Percentiles rank a stretch among this genome's conserved stretches.
Evolutionary conservation across 2,329 filamentous ascomycete species (phyloP).

Genomic region (Pseudofabraea citricarpa): DNA sequence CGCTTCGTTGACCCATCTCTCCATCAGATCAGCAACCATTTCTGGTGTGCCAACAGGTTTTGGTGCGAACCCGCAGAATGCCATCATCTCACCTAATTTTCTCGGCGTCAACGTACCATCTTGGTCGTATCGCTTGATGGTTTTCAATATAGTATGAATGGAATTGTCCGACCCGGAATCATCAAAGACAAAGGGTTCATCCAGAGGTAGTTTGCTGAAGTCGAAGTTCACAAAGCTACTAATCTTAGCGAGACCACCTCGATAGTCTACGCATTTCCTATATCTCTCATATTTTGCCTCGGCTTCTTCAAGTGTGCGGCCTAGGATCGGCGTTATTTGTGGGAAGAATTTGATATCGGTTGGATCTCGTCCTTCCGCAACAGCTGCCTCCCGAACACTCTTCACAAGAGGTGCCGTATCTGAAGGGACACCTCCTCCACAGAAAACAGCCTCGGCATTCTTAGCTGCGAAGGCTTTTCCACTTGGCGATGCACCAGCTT

Average conservation of each 20-base stretch:
- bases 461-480: slow-evolving; percentile 59
- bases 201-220: slow-evolving; percentile 51
- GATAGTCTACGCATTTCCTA: slow-evolving; percentile 53
- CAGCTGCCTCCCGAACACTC: slow-evolving; percentile 52
- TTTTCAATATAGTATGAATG: slow-evolving; percentile 36
- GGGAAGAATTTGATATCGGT: slow-evolving; percentile 61
- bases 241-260: slow-evolving; percentile 63
- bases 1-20: slow-evolving; percentile 62
- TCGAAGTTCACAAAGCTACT: slow-evolving; percentile 68
- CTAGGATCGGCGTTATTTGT: slow-evolving; percentile 60
- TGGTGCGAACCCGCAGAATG: slow-evolving; percentile 59
- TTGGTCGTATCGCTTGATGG: slow-evolving; percentile 35
- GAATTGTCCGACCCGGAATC: slow-evolving; percentile 15
- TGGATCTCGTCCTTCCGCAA: slow-evolving; percentile 50
- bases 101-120: slow-evolving; percentile 63
- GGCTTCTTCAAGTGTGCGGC: slow-evolving; percentile 60
- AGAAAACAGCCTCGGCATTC: slow-evolving; percentile 67
- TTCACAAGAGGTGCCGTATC: slow-evolving; percentile 56
- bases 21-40: slow-evolving; percentile 62
- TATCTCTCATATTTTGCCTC: slow-evolving; percentile 57
- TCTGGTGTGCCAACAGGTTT: slow-evolving; percentile 39
- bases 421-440: slow-evolving; percentile 56
- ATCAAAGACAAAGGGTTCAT: slow-evolving; percentile 45
- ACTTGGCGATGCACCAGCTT: slow-evolving; percentile 61
- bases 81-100: slow-evolving; percentile 63